These are phyloP conservation scores for Ilex asprella DNA, from an alignment of 257 asterid genomes.

Conservation along the genomic window DNA sequence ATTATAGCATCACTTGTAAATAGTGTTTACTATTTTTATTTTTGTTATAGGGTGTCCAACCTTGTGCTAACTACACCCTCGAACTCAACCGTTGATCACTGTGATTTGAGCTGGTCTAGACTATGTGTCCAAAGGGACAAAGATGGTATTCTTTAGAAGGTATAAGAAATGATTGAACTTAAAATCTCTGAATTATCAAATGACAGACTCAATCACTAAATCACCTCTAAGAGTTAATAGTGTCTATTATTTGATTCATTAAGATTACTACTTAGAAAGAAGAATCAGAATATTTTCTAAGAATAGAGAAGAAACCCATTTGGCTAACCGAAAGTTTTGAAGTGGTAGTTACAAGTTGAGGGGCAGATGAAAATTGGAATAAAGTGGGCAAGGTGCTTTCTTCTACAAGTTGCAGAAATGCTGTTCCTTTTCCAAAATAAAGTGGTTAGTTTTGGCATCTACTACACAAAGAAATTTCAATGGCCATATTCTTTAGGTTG, in stretches of 20 bases:
- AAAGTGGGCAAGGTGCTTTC: conserved; percentile 20
- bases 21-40: neutral
- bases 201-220: too few species aligned
- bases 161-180: too few species aligned
- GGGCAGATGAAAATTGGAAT: conserved; percentile 18
- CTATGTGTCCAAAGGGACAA: too few species aligned
- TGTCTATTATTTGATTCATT: conserved; percentile 4
- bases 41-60: too few species aligned
- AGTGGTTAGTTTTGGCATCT: conserved; percentile 6
- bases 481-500: too few species aligned
- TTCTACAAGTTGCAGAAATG: conserved; percentile 29
- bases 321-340: conserved; percentile 25
- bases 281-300: conserved; percentile 22
- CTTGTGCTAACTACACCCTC: too few species aligned
- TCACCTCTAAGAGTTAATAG: too few species aligned
- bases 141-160: too few species aligned
- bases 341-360: conserved; percentile 22
- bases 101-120: too few species aligned
- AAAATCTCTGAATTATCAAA: too few species aligned
- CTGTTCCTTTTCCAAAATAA: conserved; percentile 10
- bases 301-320: conserved; percentile 9
- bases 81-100: too few species aligned
- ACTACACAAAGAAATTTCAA: too few species aligned
- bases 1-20: conserved; percentile 8
- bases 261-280: conserved; percentile 7